Conservation (phyloP, 1,284 basidiomycete species). For the Sanghuangporus sanghuang region DNA sequence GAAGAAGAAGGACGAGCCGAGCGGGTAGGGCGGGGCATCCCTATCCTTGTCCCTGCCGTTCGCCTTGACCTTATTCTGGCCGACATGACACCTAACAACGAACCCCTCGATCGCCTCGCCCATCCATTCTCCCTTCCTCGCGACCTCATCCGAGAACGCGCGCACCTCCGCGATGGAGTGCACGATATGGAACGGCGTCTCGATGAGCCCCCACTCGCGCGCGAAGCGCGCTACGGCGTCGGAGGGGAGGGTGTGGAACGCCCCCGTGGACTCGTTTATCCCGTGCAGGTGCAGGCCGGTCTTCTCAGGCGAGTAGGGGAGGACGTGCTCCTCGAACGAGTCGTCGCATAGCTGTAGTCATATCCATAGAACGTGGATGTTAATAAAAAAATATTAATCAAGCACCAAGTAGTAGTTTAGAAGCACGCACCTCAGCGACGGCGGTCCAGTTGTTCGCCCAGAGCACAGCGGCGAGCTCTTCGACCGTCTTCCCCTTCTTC, state of each 20-base stretch:
- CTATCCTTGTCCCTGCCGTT: slow-evolving; percentile 24
- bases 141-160: slow-evolving; percentile 67
- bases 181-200: slow-evolving; percentile 61
- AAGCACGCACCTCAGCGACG: slow-evolving; percentile 71
- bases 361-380: not conserved
- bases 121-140: slow-evolving; percentile 71
- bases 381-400: not conserved
- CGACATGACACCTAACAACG: slow-evolving; percentile 81
- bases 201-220: slow-evolving; percentile 87
- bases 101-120: slow-evolving; percentile 93
- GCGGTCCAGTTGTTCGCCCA: slow-evolving; percentile 89
- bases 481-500: slow-evolving; percentile 60
- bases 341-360: slow-evolving; percentile 86
- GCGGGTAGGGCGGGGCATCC: slow-evolving; percentile 52
- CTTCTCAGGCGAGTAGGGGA: slow-evolving; percentile 75
- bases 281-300: slow-evolving; percentile 95
- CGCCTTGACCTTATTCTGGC: slow-evolving; percentile 9
- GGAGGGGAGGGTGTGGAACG: slow-evolving; percentile 73
- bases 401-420: not conserved
- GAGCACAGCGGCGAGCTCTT: slow-evolving; percentile 68
- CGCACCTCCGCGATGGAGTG: slow-evolving; percentile 66
- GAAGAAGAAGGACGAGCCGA: slow-evolving; percentile 93
- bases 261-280: slow-evolving; percentile 70
- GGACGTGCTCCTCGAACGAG: slow-evolving; percentile 95
- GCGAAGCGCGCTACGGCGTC: slow-evolving; percentile 77